Conservation (phyloP, 768 basidiomycete genomes). For the Panus rudis region DNA sequence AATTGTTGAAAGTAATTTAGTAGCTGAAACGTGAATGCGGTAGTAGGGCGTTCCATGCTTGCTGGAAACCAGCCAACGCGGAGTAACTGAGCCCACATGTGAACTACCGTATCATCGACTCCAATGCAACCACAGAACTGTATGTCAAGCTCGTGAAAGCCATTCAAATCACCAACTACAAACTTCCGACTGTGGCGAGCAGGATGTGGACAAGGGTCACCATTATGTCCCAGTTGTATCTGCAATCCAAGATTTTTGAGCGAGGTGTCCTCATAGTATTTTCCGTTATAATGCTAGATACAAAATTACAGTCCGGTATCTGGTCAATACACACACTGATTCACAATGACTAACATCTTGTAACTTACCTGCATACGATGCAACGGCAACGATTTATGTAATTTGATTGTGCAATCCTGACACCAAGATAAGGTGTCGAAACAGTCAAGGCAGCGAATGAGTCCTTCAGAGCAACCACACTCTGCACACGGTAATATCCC, state of each 20-base stretch:
- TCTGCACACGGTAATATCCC: not conserved
- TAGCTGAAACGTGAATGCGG: constrained; percentile 4
- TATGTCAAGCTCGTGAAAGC: constrained; percentile 18
- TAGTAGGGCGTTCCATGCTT: not conserved
- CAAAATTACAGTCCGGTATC: too few relatives aligned
- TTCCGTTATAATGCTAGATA: too few relatives aligned
- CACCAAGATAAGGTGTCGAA: not conserved
- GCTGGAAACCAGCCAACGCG: not conserved
- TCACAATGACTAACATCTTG: too few relatives aligned
- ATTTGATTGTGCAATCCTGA: not conserved
- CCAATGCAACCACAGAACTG: constrained; percentile 19
- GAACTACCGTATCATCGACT: not conserved
- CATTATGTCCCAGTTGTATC: not conserved
- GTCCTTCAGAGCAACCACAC: not conserved
- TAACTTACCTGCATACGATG: not conserved
- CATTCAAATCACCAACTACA: constrained; percentile 9
- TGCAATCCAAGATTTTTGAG: not conserved
- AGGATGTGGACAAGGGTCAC: constrained; percentile 6
- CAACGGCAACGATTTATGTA: not conserved
- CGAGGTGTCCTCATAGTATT: not conserved
- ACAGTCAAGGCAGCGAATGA: not conserved
- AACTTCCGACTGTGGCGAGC: not conserved
- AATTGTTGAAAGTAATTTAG: constrained; percentile 2
- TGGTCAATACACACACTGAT: too few relatives aligned
- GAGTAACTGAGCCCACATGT: constrained; percentile 10